Evolutionary conservation across 306 rosid species (phyloP).

Genomic region (Lupinus albus): DNA sequence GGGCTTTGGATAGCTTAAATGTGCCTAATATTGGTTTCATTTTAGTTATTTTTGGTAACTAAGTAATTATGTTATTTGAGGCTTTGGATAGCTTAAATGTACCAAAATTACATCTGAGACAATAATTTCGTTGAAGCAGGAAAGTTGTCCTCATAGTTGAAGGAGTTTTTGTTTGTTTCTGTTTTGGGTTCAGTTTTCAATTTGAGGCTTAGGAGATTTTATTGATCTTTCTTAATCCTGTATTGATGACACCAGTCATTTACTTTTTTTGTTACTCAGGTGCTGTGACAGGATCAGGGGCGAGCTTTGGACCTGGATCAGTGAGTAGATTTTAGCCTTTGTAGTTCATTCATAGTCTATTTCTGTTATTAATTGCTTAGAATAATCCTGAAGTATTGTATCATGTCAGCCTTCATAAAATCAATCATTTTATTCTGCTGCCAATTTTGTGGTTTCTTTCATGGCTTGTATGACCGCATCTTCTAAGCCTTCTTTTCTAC

Average conservation of each 20-base stretch:
- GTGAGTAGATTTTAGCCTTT: slow-evolving; percentile 54
- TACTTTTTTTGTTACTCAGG: slow-evolving; percentile 49
- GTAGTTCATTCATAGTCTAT: slow-evolving; percentile 16
- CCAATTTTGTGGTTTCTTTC: slow-evolving; percentile 16
- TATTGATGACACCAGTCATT: slow-evolving; percentile 28
- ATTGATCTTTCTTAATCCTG: slow-evolving; percentile 7
- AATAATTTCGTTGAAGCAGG: background rate
- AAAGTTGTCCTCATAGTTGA: too few relatives aligned
- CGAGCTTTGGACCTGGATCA: slow-evolving; percentile 80
- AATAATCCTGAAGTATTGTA: background rate
- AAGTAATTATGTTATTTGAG: too few relatives aligned
- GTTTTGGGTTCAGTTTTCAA: slow-evolving; percentile 3
- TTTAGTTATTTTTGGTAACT: background rate
- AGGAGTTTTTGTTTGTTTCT: too few relatives aligned
- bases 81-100: too few relatives aligned
- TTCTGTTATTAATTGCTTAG: slow-evolving; percentile 5
- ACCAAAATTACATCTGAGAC: too few relatives aligned
- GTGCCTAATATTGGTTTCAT: background rate
- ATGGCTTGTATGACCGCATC: slow-evolving; percentile 24
- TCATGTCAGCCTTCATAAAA: slow-evolving; percentile 15
- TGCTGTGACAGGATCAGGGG: slow-evolving; percentile 74
- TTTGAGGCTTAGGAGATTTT: slow-evolving; percentile 9
- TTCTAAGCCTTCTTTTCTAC: slow-evolving; percentile 29
- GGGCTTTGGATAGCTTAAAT: background rate
- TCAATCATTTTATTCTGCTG: slow-evolving; percentile 23